A percentile compares a stretch with the other conserved stretches of the same genome.
Evolutionary conservation across 176 grass and related monocot genomes (phyloP).

Genomic region (Oryza punctata): DNA sequence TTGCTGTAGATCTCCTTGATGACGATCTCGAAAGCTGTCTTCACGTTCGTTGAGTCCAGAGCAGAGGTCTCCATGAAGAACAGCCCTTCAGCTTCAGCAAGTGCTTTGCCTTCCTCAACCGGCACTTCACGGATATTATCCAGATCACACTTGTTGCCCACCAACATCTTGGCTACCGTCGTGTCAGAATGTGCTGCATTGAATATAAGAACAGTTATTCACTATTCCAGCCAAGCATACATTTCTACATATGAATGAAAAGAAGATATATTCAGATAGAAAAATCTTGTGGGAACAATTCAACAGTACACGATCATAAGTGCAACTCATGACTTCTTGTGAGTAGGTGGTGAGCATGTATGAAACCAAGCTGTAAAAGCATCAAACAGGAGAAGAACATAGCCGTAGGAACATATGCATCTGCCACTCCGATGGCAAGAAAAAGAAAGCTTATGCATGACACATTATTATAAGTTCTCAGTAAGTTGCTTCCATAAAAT

Average conservation of each 20-base stretch:
- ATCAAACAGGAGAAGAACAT: slow-evolving; percentile 2
- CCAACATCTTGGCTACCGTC: slow-evolving; percentile 77
- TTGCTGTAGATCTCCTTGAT: slow-evolving; percentile 85
- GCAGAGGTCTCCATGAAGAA: slow-evolving; percentile 96
- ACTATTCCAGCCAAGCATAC: background rate
- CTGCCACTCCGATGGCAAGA: background rate
- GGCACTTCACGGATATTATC: slow-evolving; percentile 74
- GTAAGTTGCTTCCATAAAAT: background rate
- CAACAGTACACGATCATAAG: background rate
- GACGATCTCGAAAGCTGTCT: slow-evolving; percentile 73
- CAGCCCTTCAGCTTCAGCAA: slow-evolving; percentile 72
- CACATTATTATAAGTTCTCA: background rate
- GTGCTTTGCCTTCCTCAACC: slow-evolving; percentile 69
- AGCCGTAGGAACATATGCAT: background rate
- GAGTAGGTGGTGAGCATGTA: background rate
- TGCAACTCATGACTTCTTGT: background rate
- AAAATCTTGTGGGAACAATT: background rate
- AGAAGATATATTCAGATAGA: background rate
- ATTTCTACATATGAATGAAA: background rate
- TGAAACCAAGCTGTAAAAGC: background rate
- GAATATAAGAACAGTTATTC: background rate
- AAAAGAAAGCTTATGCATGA: background rate
- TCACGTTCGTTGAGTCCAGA: slow-evolving; percentile 79
- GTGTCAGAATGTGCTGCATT: slow-evolving; percentile 88
- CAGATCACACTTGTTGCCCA: slow-evolving; percentile 87